Conservation (phyloP, 1,284 basidiomycete genomes). For the Amanita bisporigera region DNA sequence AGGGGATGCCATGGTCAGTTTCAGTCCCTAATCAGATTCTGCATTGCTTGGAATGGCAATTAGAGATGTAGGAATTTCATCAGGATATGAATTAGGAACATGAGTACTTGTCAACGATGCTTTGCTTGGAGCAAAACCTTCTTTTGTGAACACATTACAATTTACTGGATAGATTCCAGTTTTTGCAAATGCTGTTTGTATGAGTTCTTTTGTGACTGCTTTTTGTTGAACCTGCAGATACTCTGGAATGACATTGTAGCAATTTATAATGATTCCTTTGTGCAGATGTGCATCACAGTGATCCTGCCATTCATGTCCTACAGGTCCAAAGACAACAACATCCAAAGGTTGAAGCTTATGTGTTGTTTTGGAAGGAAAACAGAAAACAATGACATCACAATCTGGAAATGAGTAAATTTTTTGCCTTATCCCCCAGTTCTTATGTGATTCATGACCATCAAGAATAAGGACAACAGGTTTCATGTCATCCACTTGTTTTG, state of each 20-base stretch:
- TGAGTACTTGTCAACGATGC: neutral
- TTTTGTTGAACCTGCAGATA: neutral
- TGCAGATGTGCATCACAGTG: neutral
- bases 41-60: too few species aligned
- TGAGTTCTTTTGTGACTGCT: neutral
- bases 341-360: neutral
- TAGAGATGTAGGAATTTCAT: too few species aligned
- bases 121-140: neutral
- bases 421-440: neutral
- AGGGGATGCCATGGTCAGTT: too few species aligned
- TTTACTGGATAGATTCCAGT: neutral
- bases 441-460: neutral
- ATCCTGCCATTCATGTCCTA: neutral
- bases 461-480: neutral
- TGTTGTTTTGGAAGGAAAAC: neutral
- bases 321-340: neutral
- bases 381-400: neutral
- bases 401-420: neutral
- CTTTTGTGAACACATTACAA: neutral
- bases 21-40: too few species aligned
- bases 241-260: neutral
- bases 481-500: neutral
- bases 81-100: neutral
- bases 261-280: neutral
- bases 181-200: neutral